Percentiles rank a stretch among this genome's conserved stretches.
Evolutionary conservation across 257 asterid species (phyloP).

Genomic region (Dorcoceras hygrometricum): DNA sequence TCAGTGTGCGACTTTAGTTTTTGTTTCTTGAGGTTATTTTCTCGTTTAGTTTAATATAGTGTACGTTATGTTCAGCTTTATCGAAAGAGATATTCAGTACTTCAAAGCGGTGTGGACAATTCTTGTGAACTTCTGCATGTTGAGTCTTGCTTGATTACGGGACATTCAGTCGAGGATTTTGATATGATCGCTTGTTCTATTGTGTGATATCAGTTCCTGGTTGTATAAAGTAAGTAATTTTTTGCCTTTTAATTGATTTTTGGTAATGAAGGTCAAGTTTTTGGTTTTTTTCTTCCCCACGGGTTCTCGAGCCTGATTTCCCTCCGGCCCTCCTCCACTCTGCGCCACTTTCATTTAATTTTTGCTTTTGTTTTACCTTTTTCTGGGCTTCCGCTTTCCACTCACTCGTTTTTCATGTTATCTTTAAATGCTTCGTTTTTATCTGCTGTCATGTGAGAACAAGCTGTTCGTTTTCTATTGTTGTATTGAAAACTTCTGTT

Average conservation of each 20-base stretch:
- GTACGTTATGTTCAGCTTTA: neutral
- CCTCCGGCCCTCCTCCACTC: neutral
- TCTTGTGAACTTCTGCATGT: constrained; percentile 6
- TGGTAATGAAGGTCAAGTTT: constrained; percentile 3
- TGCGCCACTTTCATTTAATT: neutral
- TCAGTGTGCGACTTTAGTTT: constrained; percentile 1
- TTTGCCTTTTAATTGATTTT: constrained; percentile 11
- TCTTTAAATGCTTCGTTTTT: constrained; percentile 4
- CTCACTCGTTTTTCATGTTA: neutral
- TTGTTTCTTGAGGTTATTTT: neutral
- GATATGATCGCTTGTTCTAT: neutral
- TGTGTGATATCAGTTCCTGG: neutral
- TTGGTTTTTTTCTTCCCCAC: neutral
- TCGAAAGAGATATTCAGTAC: neutral
- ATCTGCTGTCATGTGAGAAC: neutral
- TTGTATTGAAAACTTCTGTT: constrained; percentile 8
- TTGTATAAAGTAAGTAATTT: constrained; percentile 14
- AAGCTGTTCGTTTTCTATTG: neutral
- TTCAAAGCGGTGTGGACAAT: neutral
- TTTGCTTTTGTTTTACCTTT: neutral
- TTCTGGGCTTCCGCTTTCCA: neutral
- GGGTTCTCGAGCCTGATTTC: too few species aligned
- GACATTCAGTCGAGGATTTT: constrained; percentile 12
- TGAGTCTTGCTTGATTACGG: constrained; percentile 11
- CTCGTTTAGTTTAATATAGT: neutral